Base-by-base conservation (phyloP, 2,329 filamentous ascomycete species). In the Fusarium pseudocircinatum region DNA sequence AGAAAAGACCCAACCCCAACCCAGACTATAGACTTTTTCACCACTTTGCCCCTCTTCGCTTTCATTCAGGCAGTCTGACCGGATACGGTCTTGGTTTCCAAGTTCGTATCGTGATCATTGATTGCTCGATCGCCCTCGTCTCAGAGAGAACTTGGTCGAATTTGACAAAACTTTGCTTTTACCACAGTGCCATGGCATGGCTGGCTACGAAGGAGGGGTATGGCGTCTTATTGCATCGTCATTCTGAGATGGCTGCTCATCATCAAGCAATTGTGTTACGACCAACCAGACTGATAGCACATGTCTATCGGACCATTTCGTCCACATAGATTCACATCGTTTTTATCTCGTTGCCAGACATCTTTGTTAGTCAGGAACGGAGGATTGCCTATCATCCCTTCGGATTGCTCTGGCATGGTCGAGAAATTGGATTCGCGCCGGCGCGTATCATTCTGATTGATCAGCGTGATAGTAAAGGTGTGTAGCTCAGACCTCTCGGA, bases 231-330 rank as follows among this genome's bases (percentile, higher is more conserved):
- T 47, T 54, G 44, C 63, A 73, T 74, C 75, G 75, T 77, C 75
- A 77, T 77, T 75, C 72, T 77, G 75, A 61, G 63, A 56, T 60
- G 53, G 67, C 62, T 77, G 72, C 75, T 77, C 73, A 76, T 76
- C 72, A 77, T 74, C 60, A 69, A 72, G 40, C 40, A 63, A 42
- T 56, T 60, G 12, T 47, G 34, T 43, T 24, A 58, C 46, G 57
- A 47, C 62, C 59, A 58, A 60, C 61, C 59, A 60, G 46, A 42
- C 49, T 44, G 20, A 68, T 61, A 40, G 52, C 46, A 56, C 44
- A 59, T 74, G 54, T 44, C 52, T 52, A 54, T 56, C 54, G 42
- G 56, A 52, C 63, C 57, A 71, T 50, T 47, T 61, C 49, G 39
- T n/a, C 30, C 42, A 36, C 32, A 15, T 60, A 34, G 24, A 60